Evolutionary conservation across 495 filamentous ascomycete genomes (phyloP).

Genomic region (Hapsidospora chrysogenum): DNA sequence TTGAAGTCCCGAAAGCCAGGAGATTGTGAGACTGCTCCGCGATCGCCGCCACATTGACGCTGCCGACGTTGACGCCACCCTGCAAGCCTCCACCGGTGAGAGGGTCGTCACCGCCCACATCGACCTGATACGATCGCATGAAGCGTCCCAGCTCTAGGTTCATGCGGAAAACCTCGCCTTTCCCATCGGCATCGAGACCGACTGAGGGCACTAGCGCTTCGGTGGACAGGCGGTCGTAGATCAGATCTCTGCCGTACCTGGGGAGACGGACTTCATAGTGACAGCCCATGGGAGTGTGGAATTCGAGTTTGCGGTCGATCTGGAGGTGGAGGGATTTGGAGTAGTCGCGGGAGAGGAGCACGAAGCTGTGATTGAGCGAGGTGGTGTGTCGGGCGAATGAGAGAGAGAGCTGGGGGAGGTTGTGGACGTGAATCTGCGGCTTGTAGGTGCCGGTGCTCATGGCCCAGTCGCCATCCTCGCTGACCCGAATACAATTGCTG

Average conservation of each 20-base stretch:
- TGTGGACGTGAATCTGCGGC: constrained; percentile 91
- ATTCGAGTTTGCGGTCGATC: constrained; percentile 77
- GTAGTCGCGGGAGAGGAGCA: constrained; percentile 84
- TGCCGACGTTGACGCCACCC: constrained; percentile 63
- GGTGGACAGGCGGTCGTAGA: constrained; percentile 69
- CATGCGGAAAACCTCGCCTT: constrained; percentile 81
- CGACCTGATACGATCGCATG: constrained; percentile 60
- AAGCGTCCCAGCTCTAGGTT: constrained; percentile 85
- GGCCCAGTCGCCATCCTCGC: constrained; percentile 95
- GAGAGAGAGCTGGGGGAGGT: constrained; percentile 80
- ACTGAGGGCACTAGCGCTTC: constrained; percentile 81
- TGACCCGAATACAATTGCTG: constrained; percentile 78
- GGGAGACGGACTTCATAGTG: constrained; percentile 80
- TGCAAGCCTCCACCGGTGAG: constrained; percentile 55
- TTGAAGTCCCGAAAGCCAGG: constrained; percentile 83
- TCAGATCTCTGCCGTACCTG: constrained; percentile 78
- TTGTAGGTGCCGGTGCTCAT: constrained; percentile 94
- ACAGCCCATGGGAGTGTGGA: constrained; percentile 80
- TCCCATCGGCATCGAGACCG: constrained; percentile 66
- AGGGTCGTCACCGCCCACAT: constrained; percentile 67
- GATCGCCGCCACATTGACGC: constrained; percentile 78
- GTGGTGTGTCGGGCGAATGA: constrained; percentile 88
- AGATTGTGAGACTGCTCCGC: constrained; percentile 85
- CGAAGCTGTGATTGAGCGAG: constrained; percentile 84
- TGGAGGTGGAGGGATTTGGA: constrained; percentile 91